Evolutionary conservation across 371 early-diverging fungal species (phyloP), one percentile per base, ranked within the genome.

Genomic region (Mucor indicus): DNA sequence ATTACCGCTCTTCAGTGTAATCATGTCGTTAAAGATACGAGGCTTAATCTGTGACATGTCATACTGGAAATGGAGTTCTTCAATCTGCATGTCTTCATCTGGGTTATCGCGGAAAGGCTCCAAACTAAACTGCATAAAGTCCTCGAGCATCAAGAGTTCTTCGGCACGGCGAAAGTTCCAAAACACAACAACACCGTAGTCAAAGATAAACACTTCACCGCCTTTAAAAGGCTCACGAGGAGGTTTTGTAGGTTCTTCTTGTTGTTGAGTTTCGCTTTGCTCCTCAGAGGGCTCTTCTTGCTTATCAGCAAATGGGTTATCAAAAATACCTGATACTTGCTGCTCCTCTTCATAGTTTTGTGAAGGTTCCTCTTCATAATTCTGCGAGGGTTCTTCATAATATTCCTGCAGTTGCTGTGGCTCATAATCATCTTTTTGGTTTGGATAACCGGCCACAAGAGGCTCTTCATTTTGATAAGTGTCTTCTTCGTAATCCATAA

Each of bases 81-180:
- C 96, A 15, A 80, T 81, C 62, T 94, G 91, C 37, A 92, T 77
- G 52, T 91, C 91, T 22, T 82, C 85, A 46, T 70, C 66, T 50
- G 80, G 72, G 38, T 65, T 69, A 32, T 75, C 73, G 13, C 60
- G 55, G 64, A 77, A 58, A 4, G 73, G 62, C 16, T 61, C 62
- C 25, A 72, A 54, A 0, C 62, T 68, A 44, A 83, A 76, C 38
- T 77, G 64, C 29, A 73, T 57, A n/a, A 92, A 58, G 40, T 90
- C 86, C 12, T 74, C 72, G 47, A 96, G 60, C 57, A 94, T 79
- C 50, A 77, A 62, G 19, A 75, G 50, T 62, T 96, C 98, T 53
- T 95, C 91, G 21, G 76, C 77, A 46, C 90, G 84, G n/a, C 83
- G 81, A 58, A 98, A 85, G 27, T 94, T 95, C 98, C 98, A 98